Evolutionary conservation across 139 green algal genomes (phyloP), one percentile per base, ranked within the genome.

Genomic region (Asterochloris sp.): DNA sequence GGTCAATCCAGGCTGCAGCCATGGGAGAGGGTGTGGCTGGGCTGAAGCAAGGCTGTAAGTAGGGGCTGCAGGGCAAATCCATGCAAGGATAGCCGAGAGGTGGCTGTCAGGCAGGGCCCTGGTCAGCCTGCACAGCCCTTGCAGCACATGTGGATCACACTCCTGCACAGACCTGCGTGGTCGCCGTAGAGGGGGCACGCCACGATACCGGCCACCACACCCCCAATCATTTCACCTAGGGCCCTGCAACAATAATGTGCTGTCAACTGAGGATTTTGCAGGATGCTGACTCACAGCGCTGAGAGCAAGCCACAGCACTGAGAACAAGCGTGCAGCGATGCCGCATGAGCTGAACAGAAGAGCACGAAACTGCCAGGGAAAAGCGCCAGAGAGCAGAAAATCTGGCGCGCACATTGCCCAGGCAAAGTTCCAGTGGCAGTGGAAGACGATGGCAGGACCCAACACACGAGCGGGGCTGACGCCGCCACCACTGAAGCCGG

Each of bases 401-500:
- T 71, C 73, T 80, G 60, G 73, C 13, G 80, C 63, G 27, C 66
- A n/a, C 11, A 74, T 74, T 15, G 79, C 60, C 80, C 80, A 84
- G 10, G 76, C 79, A 13, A 27, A 28, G 21, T 78, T 77, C 85
- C 85, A 89, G 26, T 80, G 80, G 74, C 88, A 90, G 62, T 86
- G 78, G 83, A 93, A 94, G 29, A 94, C 88, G n/a, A 90, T 80
- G 26, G 92, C 89, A 23, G 92, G 92, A 47, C 91, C 92, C 27
- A 95, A 88, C 66, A 91, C 93, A 79, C 92, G 91, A 0, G 92
- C 92, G 9, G 92, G 92, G 85, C 92, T 94, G 77, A 95, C 84
- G 47, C 83, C 89, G 13, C 89, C 89, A 24, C 90, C 90, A 10
- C 91, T 92, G 86, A 92, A 86, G 28, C 68, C 78, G 11, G 81